Evolutionary conservation across 345 rosid genomes (phyloP).

Genomic region (Arabis hirsuta): DNA sequence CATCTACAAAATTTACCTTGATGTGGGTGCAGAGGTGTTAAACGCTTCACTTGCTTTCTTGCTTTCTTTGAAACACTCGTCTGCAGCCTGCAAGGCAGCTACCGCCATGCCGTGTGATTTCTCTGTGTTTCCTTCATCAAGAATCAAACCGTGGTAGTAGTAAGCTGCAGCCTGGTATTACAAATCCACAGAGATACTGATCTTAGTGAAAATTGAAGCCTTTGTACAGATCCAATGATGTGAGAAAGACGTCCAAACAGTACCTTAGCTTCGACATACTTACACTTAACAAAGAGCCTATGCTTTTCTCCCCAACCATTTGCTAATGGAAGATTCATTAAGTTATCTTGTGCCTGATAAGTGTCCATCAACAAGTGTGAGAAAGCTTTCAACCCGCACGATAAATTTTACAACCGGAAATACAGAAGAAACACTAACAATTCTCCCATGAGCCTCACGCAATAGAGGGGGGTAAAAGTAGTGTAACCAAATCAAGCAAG

Average conservation of each 20-base stretch:
- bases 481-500: slow-evolving; percentile 15
- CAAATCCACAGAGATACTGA: slow-evolving; percentile 19
- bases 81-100: slow-evolving; percentile 96
- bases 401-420: slow-evolving; percentile 6
- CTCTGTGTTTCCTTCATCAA: slow-evolving; percentile 97
- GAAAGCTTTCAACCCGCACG: slow-evolving; percentile 12
- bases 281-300: slow-evolving; percentile 80
- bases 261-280: slow-evolving; percentile 83
- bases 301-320: slow-evolving; percentile 99
- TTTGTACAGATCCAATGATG: slow-evolving; percentile 20
- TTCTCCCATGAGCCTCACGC: slow-evolving; percentile 1
- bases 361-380: slow-evolving; percentile 27
- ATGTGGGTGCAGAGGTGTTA: slow-evolving; percentile 68
- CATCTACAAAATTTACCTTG: slow-evolving; percentile 63
- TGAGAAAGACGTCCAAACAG: slow-evolving; percentile 3
- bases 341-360: slow-evolving; percentile 86
- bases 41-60: slow-evolving; percentile 79
- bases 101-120: slow-evolving; percentile 95
- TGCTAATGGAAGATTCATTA: slow-evolving; percentile 76
- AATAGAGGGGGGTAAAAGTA: not conserved
- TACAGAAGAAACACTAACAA: not conserved
- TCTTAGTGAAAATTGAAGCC: slow-evolving; percentile 5
- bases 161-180: slow-evolving; percentile 82
- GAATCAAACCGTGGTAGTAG: slow-evolving; percentile 96
- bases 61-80: slow-evolving; percentile 87